A percentile compares a stretch with the other conserved stretches of the same genome.
phyloP scores from a whole-genome alignment of 805 yeast species.

The Sungouiella blattae region DNA sequence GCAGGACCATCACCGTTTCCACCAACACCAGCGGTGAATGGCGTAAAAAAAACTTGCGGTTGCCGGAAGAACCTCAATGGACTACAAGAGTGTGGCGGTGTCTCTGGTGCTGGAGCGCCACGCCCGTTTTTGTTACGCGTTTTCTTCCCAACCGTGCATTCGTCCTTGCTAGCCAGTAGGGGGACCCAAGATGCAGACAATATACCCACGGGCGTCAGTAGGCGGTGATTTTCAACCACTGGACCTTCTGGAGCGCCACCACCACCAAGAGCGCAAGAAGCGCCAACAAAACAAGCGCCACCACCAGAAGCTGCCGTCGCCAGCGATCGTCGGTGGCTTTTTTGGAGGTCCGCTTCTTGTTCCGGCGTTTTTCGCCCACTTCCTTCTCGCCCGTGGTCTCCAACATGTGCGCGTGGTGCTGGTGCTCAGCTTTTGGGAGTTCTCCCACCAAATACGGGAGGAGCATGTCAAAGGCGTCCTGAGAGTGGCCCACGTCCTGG shows the following conservation, averaged over 20 bases:
- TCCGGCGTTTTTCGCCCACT: no score
- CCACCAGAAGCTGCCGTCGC: not conserved
- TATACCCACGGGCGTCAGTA: not conserved
- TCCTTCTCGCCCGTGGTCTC: no score
- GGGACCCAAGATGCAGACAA: no score
- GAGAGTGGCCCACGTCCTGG: constrained; percentile 29
- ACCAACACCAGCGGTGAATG: no score
- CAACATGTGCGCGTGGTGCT: not conserved
- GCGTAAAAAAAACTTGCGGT: no score
- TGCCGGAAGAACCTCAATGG: no score
- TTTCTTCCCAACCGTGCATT: no score
- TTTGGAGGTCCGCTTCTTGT: not conserved
- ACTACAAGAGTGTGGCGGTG: no score
- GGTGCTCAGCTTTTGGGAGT: constrained; percentile 5
- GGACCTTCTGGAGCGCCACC: constrained; percentile 12
- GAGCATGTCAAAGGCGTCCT: constrained; percentile 16
- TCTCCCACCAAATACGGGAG: constrained; percentile 12
- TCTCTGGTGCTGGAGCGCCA: no score
- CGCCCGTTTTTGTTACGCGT: no score
- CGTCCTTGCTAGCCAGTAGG: not conserved
- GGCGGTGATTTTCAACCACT: constrained; percentile 13
- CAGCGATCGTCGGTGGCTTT: not conserved
- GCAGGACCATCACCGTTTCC: no score
- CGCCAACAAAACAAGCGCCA: constrained; percentile 6
- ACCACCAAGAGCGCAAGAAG: constrained; percentile 8